Base-by-base conservation (phyloP, 495 filamentous ascomycete species). In the Penicillium odoratum region DNA sequence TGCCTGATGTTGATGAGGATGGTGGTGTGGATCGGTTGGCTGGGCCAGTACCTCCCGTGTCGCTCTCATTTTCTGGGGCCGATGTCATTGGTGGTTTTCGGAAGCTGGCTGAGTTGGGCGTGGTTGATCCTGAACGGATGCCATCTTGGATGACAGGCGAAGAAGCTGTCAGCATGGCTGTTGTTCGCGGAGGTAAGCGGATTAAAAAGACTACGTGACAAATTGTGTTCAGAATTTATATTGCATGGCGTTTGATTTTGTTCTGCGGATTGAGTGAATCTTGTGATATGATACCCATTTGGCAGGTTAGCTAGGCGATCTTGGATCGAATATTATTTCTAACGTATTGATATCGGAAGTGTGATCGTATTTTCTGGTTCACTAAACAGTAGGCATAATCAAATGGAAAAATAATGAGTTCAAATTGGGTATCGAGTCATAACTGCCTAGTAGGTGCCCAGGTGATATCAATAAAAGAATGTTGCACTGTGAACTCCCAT, bases 111-210 rank as follows among this genome's bases (percentile, higher is more conserved):
- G 92, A 94, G 66, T 61, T 76, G 10, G 91, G 90, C 0, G 77
- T 90, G 13, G 68, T 94, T 11, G 84, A 93, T 62, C 88, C 88
- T 0, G 81, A 84, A 69, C 80, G 75, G 25, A 93, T 95, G 85
- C 91, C 91, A 0, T 88, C 90, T 0, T 96, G 92, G 92, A 88
- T 95, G 86, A 93, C 90, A 1, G 92, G 92, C 1, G 90, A 95
- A 64, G 91, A 89, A 21, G 88, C 85, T 0, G 85, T 95, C 4
- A 93, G 87, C 60, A 72, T 85, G 44, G 89, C 88, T 1, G 79
- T 81, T 42, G 83, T 95, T 0, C 81, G 78, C 52, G 64, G 79
- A 44, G 88, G 90, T 4, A 81, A 80, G 61, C 85, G 70, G 13
- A 49, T 76, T 6, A 30, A 53, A 15, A 68, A 56, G 10, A 62